These are phyloP conservation scores for Pythium vanterpoolii DNA, from an alignment of 352 stramenopile species.

Conservation along the genomic window DNA sequence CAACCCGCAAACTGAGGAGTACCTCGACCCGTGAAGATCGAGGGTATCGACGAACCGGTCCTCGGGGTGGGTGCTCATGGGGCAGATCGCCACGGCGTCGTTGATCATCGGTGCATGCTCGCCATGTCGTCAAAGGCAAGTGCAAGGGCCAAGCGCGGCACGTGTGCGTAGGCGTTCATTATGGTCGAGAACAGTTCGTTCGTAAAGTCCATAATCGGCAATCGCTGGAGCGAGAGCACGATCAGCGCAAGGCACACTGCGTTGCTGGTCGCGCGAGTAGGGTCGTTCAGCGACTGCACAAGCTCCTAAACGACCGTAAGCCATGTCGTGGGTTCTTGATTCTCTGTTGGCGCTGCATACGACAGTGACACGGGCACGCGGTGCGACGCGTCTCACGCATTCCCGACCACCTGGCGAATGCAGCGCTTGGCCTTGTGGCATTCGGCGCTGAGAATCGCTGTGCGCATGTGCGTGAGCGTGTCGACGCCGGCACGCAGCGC, in stretches of 20 bases:
- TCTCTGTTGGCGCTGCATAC: background rate
- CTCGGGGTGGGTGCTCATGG: background rate
- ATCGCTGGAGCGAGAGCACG: background rate
- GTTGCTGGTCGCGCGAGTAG: background rate
- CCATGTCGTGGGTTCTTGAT: background rate
- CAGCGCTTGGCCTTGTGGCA: conserved; percentile 1
- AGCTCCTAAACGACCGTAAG: conserved; percentile 10
- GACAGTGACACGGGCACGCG: background rate
- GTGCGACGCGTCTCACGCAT: conserved; percentile 4
- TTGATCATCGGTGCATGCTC: conserved; percentile 9
- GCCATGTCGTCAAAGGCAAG: background rate
- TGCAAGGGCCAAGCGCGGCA: background rate
- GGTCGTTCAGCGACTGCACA: conserved; percentile 1
- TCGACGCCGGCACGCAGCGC: conserved; percentile 2
- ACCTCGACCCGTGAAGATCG: conserved; percentile 3
- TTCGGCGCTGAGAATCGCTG: background rate
- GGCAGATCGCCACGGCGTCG: background rate
- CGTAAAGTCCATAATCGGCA: conserved; percentile 2
- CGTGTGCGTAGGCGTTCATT: background rate
- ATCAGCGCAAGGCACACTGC: background rate
- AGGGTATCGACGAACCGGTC: conserved; percentile 3
- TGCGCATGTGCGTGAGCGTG: conserved; percentile 6
- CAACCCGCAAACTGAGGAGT: background rate
- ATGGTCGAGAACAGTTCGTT: background rate
- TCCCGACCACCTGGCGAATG: background rate